phyloP scores from a whole-genome alignment of 768 basidiomycete species.

The Austroboletus eburneus region DNA sequence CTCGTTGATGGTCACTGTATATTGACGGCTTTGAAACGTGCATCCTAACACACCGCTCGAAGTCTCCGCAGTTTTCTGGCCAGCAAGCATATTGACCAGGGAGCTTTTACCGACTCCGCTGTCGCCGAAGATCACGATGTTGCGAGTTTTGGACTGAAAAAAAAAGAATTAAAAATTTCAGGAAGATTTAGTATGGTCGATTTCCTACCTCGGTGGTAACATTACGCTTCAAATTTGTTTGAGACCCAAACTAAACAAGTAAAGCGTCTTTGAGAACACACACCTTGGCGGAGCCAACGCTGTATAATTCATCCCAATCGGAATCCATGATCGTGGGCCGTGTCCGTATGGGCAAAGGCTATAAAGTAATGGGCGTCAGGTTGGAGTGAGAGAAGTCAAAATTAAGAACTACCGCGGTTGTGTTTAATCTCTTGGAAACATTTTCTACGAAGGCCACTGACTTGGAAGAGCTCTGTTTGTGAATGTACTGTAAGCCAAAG shows the following conservation, averaged over 20 bases:
- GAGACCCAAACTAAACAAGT: not conserved
- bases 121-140: constrained; percentile 43
- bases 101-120: constrained; percentile 42
- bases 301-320: constrained; percentile 3
- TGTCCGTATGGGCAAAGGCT: not conserved
- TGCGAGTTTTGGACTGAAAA: constrained; percentile 17
- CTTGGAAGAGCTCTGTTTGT: constrained; percentile 5
- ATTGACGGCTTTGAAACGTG: constrained; percentile 31
- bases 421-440: not conserved
- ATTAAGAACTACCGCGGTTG: constrained; percentile 4
- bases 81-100: constrained; percentile 39
- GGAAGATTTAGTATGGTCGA: not conserved
- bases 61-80: constrained; percentile 24
- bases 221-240: not conserved
- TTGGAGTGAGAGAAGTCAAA: not conserved
- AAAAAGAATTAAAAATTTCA: not conserved
- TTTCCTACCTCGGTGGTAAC: constrained; percentile 9
- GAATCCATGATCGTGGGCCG: constrained; percentile 13
- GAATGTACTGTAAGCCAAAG: constrained; percentile 1
- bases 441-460: not conserved
- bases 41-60: constrained; percentile 32
- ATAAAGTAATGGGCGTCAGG: constrained; percentile 8
- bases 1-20: constrained; percentile 18
- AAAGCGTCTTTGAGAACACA: not conserved
- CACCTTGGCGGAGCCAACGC: not conserved